phyloP scores from a whole-genome alignment of 2,329 filamentous ascomycete species.

The Pleurostoma richardsiae region DNA sequence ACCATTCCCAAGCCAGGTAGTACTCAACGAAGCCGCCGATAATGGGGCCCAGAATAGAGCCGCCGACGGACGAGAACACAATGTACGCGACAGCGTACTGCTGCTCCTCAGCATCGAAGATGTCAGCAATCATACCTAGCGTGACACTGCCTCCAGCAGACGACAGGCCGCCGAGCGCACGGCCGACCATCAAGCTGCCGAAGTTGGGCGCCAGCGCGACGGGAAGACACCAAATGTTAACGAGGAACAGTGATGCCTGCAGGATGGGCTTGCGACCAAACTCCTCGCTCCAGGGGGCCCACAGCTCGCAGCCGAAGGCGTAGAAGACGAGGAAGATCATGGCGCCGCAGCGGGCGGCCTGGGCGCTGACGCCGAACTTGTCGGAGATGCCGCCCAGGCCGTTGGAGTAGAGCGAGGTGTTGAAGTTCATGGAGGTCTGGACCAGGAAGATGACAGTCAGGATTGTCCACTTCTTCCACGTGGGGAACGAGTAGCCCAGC shows the following conservation, averaged over 20 bases:
- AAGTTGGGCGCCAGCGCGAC: slow-evolving; percentile 72
- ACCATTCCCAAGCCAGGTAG: slow-evolving; percentile 60
- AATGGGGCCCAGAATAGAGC: slow-evolving; percentile 71
- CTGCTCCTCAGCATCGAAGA: slow-evolving; percentile 66
- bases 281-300: slow-evolving; percentile 86
- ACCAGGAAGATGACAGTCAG: slow-evolving; percentile 69
- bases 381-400: slow-evolving; percentile 59
- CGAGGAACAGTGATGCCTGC: slow-evolving; percentile 66
- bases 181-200: slow-evolving; percentile 62
- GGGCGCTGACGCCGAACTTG: slow-evolving; percentile 62
- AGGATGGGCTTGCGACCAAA: slow-evolving; percentile 72
- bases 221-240: slow-evolving; percentile 73
- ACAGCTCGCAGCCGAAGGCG: slow-evolving; percentile 81
- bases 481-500: slow-evolving; percentile 57
- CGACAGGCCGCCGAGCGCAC: slow-evolving; percentile 63
- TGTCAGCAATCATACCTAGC: slow-evolving; percentile 69
- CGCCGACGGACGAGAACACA: slow-evolving; percentile 75
- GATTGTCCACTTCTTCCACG: slow-evolving; percentile 66
- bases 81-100: slow-evolving; percentile 74
- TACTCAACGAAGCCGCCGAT: slow-evolving; percentile 72
- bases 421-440: slow-evolving; percentile 75
- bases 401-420: slow-evolving; percentile 70
- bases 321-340: slow-evolving; percentile 76
- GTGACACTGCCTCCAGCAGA: slow-evolving; percentile 71
- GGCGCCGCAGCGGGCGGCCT: slow-evolving; percentile 67